Base-by-base conservation (phyloP, 306 rosid genomes). In the Lagenaria siceraria region DNA sequence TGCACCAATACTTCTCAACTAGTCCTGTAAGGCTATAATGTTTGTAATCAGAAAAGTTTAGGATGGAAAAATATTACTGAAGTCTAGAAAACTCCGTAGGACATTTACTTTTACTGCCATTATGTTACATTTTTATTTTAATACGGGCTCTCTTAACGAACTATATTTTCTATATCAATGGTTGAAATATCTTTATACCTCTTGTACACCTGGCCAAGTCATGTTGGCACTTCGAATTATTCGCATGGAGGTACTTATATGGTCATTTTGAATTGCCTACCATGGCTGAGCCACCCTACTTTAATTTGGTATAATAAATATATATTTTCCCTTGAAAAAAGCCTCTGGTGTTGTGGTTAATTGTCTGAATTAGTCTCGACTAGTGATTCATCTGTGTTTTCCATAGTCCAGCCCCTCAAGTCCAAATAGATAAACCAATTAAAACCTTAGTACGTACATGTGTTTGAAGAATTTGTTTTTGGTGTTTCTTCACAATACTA, bases 381-480 rank as follows among this genome's bases (percentile, higher is more conserved):
- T 48, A 52, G 59, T 4, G 48, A 48, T 25, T 48, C 40, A 2
- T 48, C 59, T 69, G 17, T 25, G 35, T 43, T 71, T 25, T 71
- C 27, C 25, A 71, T 5, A 0, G 54, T 15, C 58, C 40, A 48
- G 0, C 15, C 22, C 54, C 58, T 71, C 15, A 15, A 71, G 59
- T 48, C 59, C 58, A 42, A 6, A 46, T 22, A 24, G 38, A 43
- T 29, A 52, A 51, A n/a, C 11, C 4, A 33, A 51, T 52, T 51
- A 53, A 51, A 15, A 52, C 8, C 3, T 33, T 19, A 5, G 18
- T 53, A n/a, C 22, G 27, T 53, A 12, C 22, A 48, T 31, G 29
- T 71, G 18, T 72, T 54, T 84, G 75, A 54, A 25, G 73, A 42
- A 68, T 65, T 80, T 53, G 58, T 43, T 59, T 54, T 52, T 77